phyloP scores from a whole-genome alignment of 2,329 filamentous ascomycete genomes.

The Aspergillus tamarii region DNA sequence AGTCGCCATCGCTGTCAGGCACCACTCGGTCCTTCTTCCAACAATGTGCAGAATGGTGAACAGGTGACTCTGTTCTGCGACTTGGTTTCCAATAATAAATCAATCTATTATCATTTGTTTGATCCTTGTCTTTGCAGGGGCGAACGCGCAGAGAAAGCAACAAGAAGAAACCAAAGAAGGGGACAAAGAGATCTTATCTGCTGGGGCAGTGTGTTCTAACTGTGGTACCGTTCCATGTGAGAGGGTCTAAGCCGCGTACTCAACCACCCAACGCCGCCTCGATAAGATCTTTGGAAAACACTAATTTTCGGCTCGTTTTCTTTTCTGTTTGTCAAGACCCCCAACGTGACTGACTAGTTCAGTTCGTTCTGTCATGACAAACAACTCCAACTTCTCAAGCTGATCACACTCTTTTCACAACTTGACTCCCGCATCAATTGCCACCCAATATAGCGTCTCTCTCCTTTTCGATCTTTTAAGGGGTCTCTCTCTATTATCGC shows the following conservation, averaged over 20 bases:
- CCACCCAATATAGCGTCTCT: neutral
- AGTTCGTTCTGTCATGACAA: neutral
- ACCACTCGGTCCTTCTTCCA: neutral
- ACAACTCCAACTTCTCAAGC: neutral
- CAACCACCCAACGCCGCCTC: slow-evolving; percentile 8
- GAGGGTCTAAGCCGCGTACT: slow-evolving; percentile 4
- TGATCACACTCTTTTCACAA: neutral
- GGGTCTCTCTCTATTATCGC: neutral
- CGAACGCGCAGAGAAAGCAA: neutral
- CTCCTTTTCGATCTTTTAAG: neutral
- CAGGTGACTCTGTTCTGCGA: neutral
- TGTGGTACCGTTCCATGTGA: slow-evolving; percentile 6
- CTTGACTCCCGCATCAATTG: neutral
- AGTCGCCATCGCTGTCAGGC: slow-evolving; percentile 7
- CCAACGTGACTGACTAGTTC: neutral
- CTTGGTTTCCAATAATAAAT: slow-evolving; percentile 5
- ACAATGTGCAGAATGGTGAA: neutral
- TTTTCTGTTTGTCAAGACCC: neutral
- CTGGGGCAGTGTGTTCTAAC: neutral
- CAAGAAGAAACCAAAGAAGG: too few species aligned
- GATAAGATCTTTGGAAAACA: neutral
- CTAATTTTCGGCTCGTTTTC: neutral
- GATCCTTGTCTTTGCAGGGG: neutral
- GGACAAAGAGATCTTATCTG: neutral
- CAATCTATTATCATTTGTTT: neutral